Conservation (phyloP, 768 basidiomycete species). For the Hirschioporus abietinus region DNA sequence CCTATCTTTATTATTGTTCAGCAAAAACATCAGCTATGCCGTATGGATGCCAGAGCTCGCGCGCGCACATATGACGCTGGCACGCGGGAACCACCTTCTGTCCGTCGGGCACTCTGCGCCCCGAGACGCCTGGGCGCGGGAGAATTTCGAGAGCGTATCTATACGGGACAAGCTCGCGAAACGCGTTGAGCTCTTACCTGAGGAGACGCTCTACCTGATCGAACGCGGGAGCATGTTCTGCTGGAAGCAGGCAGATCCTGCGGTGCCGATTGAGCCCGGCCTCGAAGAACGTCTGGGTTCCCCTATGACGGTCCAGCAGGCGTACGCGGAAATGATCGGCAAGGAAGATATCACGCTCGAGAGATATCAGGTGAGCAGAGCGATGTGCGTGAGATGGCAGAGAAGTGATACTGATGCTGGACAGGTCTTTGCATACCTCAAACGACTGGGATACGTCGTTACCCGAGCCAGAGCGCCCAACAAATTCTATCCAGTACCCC, state of each 20-base stretch:
- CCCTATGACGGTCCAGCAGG: conserved; percentile 91
- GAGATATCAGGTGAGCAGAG: conserved; percentile 68
- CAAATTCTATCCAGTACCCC: conserved; percentile 45
- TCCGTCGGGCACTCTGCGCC: conserved; percentile 78
- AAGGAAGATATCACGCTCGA: conserved; percentile 73
- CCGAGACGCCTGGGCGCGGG: conserved; percentile 23
- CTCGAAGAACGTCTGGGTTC: conserved; percentile 45
- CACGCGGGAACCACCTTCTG: conserved; percentile 79
- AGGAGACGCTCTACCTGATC: conserved; percentile 91
- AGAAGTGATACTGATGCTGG: neutral
- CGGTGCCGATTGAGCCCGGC: conserved; percentile 20
- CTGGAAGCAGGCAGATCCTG: conserved; percentile 48
- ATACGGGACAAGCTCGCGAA: conserved; percentile 46
- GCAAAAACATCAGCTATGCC: conserved; percentile 76
- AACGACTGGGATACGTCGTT: conserved; percentile 85
- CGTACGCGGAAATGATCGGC: conserved; percentile 81
- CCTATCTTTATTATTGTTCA: conserved; percentile 27
- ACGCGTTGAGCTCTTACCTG: conserved; percentile 82
- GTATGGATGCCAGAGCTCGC: conserved; percentile 68
- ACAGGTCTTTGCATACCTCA: conserved; percentile 90
- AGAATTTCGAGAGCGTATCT: conserved; percentile 13
- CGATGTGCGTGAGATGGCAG: neutral
- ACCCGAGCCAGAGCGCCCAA: conserved; percentile 66
- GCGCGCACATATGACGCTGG: conserved; percentile 62
- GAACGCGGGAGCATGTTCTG: conserved; percentile 88